phyloP scores from a whole-genome alignment of 192 early-diverging fungal genomes.

The Linnemannia schmuckeri region DNA sequence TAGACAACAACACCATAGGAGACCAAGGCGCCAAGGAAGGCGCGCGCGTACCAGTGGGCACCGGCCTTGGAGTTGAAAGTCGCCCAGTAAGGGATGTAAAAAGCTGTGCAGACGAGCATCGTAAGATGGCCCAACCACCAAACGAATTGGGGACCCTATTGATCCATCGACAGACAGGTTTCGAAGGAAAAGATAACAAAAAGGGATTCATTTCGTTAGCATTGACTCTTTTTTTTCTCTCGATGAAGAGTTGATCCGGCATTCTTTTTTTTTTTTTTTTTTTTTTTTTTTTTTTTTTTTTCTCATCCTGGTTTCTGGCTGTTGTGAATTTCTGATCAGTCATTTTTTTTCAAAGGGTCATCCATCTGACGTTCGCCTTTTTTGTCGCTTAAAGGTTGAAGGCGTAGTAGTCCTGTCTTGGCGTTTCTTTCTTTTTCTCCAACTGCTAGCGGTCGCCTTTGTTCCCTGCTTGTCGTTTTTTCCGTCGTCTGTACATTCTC shows the following conservation, averaged over 20 bases:
- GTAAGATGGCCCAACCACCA: constrained; percentile 67
- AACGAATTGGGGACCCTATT: constrained; percentile 65
- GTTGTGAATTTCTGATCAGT: not conserved
- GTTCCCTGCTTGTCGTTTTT: too few species aligned
- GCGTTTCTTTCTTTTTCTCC: not conserved
- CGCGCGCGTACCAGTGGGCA: constrained; percentile 67
- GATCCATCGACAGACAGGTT: not conserved
- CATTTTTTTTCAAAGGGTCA: not conserved
- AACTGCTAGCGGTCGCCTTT: too few species aligned
- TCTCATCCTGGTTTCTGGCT: not conserved
- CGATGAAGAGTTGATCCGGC: not conserved
- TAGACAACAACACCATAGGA: constrained; percentile 84
- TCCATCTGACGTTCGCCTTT: not conserved
- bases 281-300: not conserved
- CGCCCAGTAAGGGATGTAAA: constrained; percentile 58
- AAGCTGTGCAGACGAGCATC: constrained; percentile 55
- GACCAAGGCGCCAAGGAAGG: constrained; percentile 75
- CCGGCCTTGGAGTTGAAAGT: constrained; percentile 57
- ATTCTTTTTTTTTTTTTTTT: not conserved
- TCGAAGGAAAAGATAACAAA: not conserved
- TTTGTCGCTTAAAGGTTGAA: not conserved
- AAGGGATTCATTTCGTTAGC: not conserved
- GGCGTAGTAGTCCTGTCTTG: not conserved
- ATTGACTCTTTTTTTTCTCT: not conserved
- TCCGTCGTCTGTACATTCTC: too few species aligned